These are phyloP conservation scores for Cryptomeria japonica DNA, from an alignment of 75 land plant genomes.

Conservation along the genomic window DNA sequence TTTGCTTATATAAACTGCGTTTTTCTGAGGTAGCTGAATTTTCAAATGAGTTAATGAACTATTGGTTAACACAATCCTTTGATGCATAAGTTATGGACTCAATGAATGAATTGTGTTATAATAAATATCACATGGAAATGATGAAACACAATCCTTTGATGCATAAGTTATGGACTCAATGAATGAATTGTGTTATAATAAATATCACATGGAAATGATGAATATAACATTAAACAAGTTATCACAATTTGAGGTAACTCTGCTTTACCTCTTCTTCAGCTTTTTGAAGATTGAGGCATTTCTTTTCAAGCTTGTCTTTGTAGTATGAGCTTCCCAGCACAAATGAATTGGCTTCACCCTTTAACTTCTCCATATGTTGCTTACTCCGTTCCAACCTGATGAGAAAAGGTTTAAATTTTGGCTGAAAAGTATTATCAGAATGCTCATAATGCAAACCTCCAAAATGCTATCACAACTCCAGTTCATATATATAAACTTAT, in stretches of 20 bases:
- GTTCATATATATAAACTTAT: not conserved
- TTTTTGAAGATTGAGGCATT: slow-evolving; percentile 23
- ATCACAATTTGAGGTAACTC: not conserved
- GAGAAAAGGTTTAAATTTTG: not conserved
- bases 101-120: not conserved
- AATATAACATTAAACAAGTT: not conserved
- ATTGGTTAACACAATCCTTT: not conserved
- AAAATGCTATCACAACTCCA: not conserved
- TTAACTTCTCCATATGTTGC: not conserved
- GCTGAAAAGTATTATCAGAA: not conserved
- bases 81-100: not conserved
- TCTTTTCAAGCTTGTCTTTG: slow-evolving; percentile 16
- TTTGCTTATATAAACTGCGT: not conserved
- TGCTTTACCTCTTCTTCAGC: slow-evolving; percentile 28
- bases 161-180: not conserved
- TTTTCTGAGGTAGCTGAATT: not conserved
- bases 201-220: not conserved
- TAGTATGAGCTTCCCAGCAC: not conserved
- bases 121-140: not conserved
- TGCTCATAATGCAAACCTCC: not conserved
- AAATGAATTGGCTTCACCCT: not conserved
- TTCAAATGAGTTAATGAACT: not conserved
- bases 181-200: not conserved
- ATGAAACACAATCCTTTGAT: not conserved
- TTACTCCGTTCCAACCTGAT: slow-evolving; percentile 1